Evolutionary conservation across 306 rosid species (phyloP), one percentile per base, ranked within the genome.

Genomic region (Pterocarpus macrocarpus): DNA sequence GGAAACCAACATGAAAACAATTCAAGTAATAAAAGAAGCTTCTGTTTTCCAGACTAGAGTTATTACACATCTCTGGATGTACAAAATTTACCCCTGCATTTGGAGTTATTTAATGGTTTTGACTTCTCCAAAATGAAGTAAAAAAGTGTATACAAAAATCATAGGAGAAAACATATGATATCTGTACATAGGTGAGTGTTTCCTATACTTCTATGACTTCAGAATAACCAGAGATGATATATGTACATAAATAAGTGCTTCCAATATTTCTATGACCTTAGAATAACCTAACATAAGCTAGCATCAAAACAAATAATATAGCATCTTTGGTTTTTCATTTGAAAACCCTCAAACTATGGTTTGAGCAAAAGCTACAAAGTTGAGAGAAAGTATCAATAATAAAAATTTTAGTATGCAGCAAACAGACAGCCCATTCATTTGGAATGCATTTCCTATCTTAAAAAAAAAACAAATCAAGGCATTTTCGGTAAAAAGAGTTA

Each of bases 361-460:
- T 22, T 22, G 28, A 22, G 28, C 28, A 22, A 22, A 22, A 22
- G 28, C 28, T 22, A 22, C 28, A 35, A 1, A 72, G 63, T 13
- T 3, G 17, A 50, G 17, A 77, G 50, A 36, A 50, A 56, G 6
- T 64, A 76, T 77, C 43, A 69, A 50, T 38, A 62, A 71, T 7
- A 17, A 58, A 75, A 71, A 16, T 34, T 17, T 43, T 45, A 71
- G 7, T 10, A 44, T 39, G 66, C 73, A 73, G 8, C 9, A 73
- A 52, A 79, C 67, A 44, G 62, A 52, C 1, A 7, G 11, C 8
- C 50, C 57, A 45, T 52, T 43, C 52, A 55, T 73, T 43, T 16
- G 38, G 43, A 66, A 58, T 39, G 63, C 3, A 41, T 52, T 69
- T 59, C 75, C 56, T 68, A 59, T 17, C 50, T 32, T 73, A 45